Evolutionary conservation across 1,284 basidiomycete species (phyloP), one percentile per base, ranked within the genome.

Genomic region (Ganoderma sp.): DNA sequence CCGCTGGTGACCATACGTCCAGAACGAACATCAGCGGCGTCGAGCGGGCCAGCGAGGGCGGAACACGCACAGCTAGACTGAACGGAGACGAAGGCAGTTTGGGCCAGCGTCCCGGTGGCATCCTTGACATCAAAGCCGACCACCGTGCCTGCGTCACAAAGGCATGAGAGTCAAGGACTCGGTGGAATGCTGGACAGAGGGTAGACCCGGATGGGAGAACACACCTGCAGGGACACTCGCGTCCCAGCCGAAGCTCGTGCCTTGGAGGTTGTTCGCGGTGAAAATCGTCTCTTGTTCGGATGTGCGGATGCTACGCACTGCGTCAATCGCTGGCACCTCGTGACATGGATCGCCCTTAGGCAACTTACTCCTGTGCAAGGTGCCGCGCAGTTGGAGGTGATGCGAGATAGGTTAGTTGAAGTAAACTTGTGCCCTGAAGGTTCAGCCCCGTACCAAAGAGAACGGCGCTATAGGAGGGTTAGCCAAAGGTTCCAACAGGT

Each of bases 231-330:
- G 48, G n/a, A 50, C 22, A 12, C 48, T 50, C 0, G 48, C 48
- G 22, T 50, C 48, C 48, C 48, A 50, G 12, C 48, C 48, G n/a
- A 50, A 50, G 48, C 48, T 25, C 48, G 48, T 50, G 48, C 48
- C 48, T 14, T 50, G n/a, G 48, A 50, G 48, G 48, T 50, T 25
- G 48, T 22, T 22, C 9, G 48, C 48, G 48, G 48, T 50, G 48
- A 50, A 50, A 3, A 50, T 10, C 3, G 48, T 50, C n/a, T 14
- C 48, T 50, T 50, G 48, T 1, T 22, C 22, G 1, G 8, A 10
- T 12, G 48, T 50, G 22, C 22, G 48, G 22, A 50, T 25, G 48
- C 48, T 50, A 25, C 48, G 10, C 12, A 14, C 12, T 12, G 22
- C 48, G 1, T 50, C 4, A 50, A 22, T 14, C 48, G 5, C 48